Base-by-base conservation (phyloP, 1,139 yeast species). In the Pneumocystis oryctolagi region DNA sequence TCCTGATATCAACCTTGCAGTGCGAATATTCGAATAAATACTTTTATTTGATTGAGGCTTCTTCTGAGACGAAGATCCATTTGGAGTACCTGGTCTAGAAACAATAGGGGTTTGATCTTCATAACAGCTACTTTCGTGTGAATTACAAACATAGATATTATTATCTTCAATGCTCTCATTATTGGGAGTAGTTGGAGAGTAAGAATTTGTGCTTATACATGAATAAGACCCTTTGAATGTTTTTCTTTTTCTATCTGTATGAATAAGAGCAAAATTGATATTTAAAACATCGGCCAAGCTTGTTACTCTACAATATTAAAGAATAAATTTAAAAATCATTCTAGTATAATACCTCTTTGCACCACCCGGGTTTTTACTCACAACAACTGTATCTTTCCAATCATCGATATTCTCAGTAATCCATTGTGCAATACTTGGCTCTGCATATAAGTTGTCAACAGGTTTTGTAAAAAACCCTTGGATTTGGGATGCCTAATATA, bases 401-500 rank as follows among this genome's bases (percentile, higher is more conserved):
- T 90, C 88, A 34, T 84, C 84, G 63, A 94, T 85, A 71, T 92
- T 86, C 73, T 87, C 95, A 70, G 88, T 84, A 71, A 92, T 90
- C 98, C 98, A 94, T 71, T 89, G 83, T 31, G 96, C 97, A 69
- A 94, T 80, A 59, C 96, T 89, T 60, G 98, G 98, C 3, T 96
- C 97, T 34, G 97, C 97, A 71, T 88, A 89, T 67, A 92, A 78
- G 74, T 92, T 92, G 74, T 92, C 99, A 35, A 92, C 97, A 0
- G 99, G 98, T 71, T 89, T 89, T 58, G 95, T 83, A 78, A 92
- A 92, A 73, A 94, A 92, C 16, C 99, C 99, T 78, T 92, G 99
- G 97, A 92, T 94, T 75, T 92, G 99, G 56, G 96, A 85, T 34
- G 98, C 98, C 65, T 64, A 12, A 18, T 40, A 20, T 18, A 35